Evolutionary conservation across 306 rosid genomes (phyloP), one percentile per base, ranked within the genome.

Genomic region (Betula pendula): DNA sequence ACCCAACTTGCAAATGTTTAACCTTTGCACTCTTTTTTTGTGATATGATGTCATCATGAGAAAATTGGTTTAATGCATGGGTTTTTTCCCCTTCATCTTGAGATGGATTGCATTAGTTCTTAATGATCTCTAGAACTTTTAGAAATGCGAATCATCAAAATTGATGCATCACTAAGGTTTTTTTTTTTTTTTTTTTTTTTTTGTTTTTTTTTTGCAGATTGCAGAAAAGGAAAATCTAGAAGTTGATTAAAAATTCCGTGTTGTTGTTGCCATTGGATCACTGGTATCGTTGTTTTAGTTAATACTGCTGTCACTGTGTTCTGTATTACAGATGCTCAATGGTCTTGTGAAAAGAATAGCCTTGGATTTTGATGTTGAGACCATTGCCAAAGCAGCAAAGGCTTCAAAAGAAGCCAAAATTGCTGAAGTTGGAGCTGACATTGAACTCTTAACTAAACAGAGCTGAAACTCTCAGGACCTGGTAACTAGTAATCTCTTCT

Each of bases 211-310:
- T 13, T 38, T 38, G 35, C 87, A 95, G 98, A 78, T 89, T 84
- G 91, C 75, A 0, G 97, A 90, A 82, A 92, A 83, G 80, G 96
- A 85, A 84, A 89, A 84, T 52, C 51, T 81, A 10, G 97, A 87
- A 19, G 85, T 15, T 47, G 98, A 92, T 89, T 84, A 97, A 72
- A 95, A 89, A 75, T 95, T 87, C 75, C 94, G 97, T 68, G 92
- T 90, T 76, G 84, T 95, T 77, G 97, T 95, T 81, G 98, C 98
- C 67, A 90, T 90, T 78, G 98, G 98, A 82, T 89, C 98, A 47
- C 80, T 95, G 98, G 98, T 95, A 85, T 74, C 19, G 43, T 78
- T 14, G 45, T 45, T 29, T 22, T 56, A 22, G 11, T 72, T 45
- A 8, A 2, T 66, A n/a, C 55, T 66, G 15, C 11, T n/a, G 15